These are phyloP conservation scores for Gelatoporia subvermispora DNA, from an alignment of 768 basidiomycete genomes.

Conservation along the genomic window DNA sequence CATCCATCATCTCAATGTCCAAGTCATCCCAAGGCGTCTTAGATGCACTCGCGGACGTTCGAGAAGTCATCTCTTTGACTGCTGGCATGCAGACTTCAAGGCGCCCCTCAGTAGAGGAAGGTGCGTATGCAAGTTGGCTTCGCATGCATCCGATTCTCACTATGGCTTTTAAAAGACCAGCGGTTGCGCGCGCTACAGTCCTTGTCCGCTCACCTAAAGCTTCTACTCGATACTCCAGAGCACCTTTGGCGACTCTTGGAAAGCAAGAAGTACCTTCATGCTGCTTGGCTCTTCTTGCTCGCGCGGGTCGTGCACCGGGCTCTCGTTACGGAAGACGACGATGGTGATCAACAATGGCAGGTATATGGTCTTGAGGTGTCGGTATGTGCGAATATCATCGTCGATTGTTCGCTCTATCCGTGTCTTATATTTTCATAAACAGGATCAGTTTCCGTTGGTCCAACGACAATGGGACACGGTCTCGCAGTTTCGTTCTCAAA, in stretches of 20 bases:
- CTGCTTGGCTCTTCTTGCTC: conserved; percentile 84
- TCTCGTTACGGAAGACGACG: conserved; percentile 58
- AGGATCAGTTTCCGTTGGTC: conserved; percentile 86
- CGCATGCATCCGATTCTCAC: not conserved
- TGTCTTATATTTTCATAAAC: conserved; percentile 3
- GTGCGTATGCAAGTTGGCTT: conserved; percentile 27
- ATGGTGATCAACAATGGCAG: conserved; percentile 51
- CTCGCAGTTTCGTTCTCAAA: conserved; percentile 81
- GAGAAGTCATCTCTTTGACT: conserved; percentile 45
- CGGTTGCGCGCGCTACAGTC: conserved; percentile 66
- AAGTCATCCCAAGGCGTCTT: conserved; percentile 62
- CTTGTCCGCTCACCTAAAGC: conserved; percentile 83
- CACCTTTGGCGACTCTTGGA: conserved; percentile 87
- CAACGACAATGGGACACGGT: conserved; percentile 93
- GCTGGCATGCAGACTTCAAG: conserved; percentile 40
- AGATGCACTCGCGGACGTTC: conserved; percentile 59
- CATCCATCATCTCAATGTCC: conserved; percentile 76
- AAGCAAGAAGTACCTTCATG: conserved; percentile 70
- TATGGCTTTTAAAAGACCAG: conserved; percentile 41
- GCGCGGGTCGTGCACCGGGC: conserved; percentile 81
- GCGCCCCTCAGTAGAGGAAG: conserved; percentile 36
- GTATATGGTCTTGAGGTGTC: conserved; percentile 56
- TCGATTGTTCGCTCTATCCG: not conserved
- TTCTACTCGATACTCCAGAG: conserved; percentile 90
- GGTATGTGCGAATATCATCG: conserved; percentile 35